Evolutionary conservation across 2,329 filamentous ascomycete species (phyloP).

Genomic region (Colletotrichum higginsianum): DNA sequence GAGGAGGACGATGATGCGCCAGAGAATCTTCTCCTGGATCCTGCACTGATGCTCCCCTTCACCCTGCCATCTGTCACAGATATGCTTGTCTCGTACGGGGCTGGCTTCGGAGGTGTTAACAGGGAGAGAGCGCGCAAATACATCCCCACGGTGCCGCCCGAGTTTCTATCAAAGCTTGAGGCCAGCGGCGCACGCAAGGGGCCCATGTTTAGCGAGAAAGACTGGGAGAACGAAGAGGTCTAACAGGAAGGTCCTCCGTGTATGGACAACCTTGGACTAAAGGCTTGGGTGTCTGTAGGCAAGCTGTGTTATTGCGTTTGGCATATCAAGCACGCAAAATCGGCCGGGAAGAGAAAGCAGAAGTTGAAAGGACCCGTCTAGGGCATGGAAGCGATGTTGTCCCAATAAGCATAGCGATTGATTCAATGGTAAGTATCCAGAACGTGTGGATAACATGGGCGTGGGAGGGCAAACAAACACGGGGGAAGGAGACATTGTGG

Average conservation of each 20-base stretch:
- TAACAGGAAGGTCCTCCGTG: constrained; percentile 44
- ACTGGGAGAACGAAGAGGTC: constrained; percentile 78
- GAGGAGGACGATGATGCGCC: constrained; percentile 80
- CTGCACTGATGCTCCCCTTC: constrained; percentile 93
- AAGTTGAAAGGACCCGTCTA: background rate
- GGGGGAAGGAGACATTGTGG: background rate
- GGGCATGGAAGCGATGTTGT: constrained; percentile 16
- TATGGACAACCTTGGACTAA: background rate
- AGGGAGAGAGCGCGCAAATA: constrained; percentile 94
- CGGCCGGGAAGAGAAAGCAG: background rate
- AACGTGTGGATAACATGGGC: background rate
- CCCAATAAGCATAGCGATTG: constrained; percentile 39
- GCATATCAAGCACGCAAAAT: background rate
- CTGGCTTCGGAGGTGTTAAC: constrained; percentile 94
- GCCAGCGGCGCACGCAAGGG: constrained; percentile 64
- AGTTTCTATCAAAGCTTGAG: constrained; percentile 92
- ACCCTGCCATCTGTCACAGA: constrained; percentile 96
- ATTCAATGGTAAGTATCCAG: constrained; percentile 8
- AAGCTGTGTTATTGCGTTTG: background rate
- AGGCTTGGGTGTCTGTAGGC: background rate
- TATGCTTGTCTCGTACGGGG: constrained; percentile 96
- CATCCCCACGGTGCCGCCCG: constrained; percentile 93
- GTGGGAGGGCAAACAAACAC: constrained; percentile 10
- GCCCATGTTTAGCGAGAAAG: constrained; percentile 74
- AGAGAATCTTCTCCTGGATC: constrained; percentile 85